Evolutionary conservation across 2,329 filamentous ascomycete species (phyloP).

Genomic region (Ustulina deusta): DNA sequence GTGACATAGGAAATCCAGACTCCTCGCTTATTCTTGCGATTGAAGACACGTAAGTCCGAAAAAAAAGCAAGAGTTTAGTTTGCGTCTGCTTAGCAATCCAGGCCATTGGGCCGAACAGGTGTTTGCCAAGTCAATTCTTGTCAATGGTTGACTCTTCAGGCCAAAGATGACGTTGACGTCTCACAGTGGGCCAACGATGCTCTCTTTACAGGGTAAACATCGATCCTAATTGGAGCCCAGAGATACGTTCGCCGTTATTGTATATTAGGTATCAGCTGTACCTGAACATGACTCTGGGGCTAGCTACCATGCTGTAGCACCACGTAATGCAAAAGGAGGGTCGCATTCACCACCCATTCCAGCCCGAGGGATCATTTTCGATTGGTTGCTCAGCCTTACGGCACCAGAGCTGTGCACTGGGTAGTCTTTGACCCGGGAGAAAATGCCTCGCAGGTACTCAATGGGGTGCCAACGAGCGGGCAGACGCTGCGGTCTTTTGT

Average conservation of each 20-base stretch:
- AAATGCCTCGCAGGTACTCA: slow-evolving; percentile 9
- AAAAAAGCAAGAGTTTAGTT: slow-evolving; percentile 8
- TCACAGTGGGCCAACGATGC: slow-evolving; percentile 16
- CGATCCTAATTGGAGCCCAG: slow-evolving; percentile 24
- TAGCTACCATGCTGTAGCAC: slow-evolving; percentile 32
- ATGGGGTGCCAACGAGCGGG: slow-evolving; percentile 19
- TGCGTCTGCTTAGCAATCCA: slow-evolving; percentile 27
- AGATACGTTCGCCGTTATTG: slow-evolving; percentile 18
- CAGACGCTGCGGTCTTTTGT: slow-evolving; percentile 20
- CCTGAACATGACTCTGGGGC: slow-evolving; percentile 35
- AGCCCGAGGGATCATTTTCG: slow-evolving; percentile 3
- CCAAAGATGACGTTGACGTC: slow-evolving; percentile 13
- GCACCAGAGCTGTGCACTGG: slow-evolving; percentile 9
- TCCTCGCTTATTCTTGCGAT: slow-evolving; percentile 22
- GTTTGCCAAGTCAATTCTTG: slow-evolving; percentile 13
- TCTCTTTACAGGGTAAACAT: not conserved
- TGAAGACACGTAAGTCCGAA: not conserved
- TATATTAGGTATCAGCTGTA: slow-evolving; percentile 32
- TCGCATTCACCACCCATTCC: slow-evolving; percentile 34
- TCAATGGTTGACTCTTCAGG: slow-evolving; percentile 14
- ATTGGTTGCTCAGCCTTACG: slow-evolving; percentile 37
- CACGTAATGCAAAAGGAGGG: slow-evolving; percentile 36
- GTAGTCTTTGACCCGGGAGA: not conserved
- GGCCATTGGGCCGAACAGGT: slow-evolving; percentile 18
- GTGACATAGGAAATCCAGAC: slow-evolving; percentile 7